A percentile compares a stretch with the other conserved stretches of the same genome.
These are phyloP conservation scores for Ophiostoma himal-ulmi DNA, from an alignment of 2,329 filamentous ascomycete genomes.

Conservation along the genomic window DNA sequence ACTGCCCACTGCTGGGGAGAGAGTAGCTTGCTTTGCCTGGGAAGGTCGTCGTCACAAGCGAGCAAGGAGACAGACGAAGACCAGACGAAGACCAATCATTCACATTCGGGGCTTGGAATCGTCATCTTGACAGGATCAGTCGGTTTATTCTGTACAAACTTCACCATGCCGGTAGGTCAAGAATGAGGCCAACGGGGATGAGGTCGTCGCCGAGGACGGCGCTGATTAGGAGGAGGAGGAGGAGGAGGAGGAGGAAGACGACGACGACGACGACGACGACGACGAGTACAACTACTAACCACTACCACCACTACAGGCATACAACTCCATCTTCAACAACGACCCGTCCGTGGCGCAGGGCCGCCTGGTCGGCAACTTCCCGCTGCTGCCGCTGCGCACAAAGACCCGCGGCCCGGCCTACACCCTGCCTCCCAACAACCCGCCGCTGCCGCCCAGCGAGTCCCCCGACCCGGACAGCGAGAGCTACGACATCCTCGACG, in stretches of 20 bases:
- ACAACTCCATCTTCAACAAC: conserved; percentile 93
- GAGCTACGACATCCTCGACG: conserved; percentile 93
- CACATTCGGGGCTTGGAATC: background rate
- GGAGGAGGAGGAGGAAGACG: background rate
- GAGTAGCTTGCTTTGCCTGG: conserved; percentile 2
- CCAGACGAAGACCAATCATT: background rate
- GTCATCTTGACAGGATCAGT: background rate
- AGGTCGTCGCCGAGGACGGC: background rate
- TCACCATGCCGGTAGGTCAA: conserved; percentile 11
- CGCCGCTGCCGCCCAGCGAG: conserved; percentile 53
- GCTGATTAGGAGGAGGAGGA: background rate
- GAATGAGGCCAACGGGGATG: background rate
- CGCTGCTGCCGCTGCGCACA: conserved; percentile 87
- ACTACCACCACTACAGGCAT: conserved; percentile 56
- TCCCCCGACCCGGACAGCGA: conserved; percentile 77
- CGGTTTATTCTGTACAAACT: background rate
- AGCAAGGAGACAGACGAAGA: background rate
- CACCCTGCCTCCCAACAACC: conserved; percentile 60
- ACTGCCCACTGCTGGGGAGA: conserved; percentile 1
- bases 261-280: background rate
- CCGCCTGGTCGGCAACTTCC: conserved; percentile 76
- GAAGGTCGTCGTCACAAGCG: conserved; percentile 2
- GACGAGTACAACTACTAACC: background rate
- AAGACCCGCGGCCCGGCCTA: conserved; percentile 93
- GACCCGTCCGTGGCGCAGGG: conserved; percentile 56